Evolutionary conservation across 176 grass and related monocot genomes (phyloP).

Genomic region (Puccinellia tenuiflora): DNA sequence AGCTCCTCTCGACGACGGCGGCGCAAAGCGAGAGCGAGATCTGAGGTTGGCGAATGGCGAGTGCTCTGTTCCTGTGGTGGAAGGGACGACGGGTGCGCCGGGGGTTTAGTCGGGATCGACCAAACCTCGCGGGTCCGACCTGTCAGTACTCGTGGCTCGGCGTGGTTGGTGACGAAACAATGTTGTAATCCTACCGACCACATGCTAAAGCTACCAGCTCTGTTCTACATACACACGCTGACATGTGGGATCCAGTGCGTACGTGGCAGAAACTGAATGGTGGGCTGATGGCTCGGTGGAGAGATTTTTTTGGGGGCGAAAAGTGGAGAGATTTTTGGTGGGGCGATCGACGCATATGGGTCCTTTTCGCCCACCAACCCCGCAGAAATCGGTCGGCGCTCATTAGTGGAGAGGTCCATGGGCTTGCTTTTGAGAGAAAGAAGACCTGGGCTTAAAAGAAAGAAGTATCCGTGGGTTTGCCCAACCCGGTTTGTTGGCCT

Average conservation of each 20-base stretch:
- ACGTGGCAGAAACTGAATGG: neutral
- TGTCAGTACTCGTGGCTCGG: neutral
- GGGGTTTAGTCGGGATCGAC: slow-evolving; percentile 34
- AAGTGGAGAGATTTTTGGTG: neutral
- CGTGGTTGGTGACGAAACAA: slow-evolving; percentile 45
- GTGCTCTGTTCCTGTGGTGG: neutral
- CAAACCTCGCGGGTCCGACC: slow-evolving; percentile 19
- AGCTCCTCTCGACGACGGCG: neutral
- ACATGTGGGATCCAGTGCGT: neutral
- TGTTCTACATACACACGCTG: accelerated
- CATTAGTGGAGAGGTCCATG: too few relatives aligned
- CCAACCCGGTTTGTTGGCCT: too few relatives aligned
- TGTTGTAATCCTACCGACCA: slow-evolving; percentile 5
- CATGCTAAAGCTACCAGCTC: neutral
- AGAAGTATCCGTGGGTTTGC: too few relatives aligned
- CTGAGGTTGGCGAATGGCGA: slow-evolving; percentile 20
- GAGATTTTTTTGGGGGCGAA: neutral
- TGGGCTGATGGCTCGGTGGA: neutral
- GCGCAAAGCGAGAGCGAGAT: slow-evolving; percentile 29
- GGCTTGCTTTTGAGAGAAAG: too few relatives aligned
- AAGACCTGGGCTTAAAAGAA: too few relatives aligned
- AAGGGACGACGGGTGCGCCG: neutral
- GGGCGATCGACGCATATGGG: neutral
- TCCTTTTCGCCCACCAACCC: slow-evolving; percentile 36
- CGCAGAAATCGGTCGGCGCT: neutral